These are phyloP conservation scores for Forsythia viridissima DNA, from an alignment of 257 asterid genomes.

Conservation along the genomic window DNA sequence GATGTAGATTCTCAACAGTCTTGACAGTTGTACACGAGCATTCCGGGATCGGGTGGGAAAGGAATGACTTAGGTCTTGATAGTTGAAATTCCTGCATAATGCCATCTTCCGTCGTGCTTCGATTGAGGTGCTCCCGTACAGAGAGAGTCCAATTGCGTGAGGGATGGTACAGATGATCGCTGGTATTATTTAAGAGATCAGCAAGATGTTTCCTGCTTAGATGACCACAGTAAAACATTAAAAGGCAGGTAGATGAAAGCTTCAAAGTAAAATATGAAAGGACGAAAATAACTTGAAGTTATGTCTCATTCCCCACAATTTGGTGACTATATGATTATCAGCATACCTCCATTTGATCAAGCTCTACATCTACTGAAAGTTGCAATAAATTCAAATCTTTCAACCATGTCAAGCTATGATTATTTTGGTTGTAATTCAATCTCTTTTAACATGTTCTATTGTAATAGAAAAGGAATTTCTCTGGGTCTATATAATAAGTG, in stretches of 20 bases:
- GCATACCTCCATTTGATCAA: too few species aligned
- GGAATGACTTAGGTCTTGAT: constrained; percentile 59
- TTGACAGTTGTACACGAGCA: constrained; percentile 66
- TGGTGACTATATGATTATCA: neutral
- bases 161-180: constrained; percentile 75
- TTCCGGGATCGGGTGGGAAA: constrained; percentile 89
- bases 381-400: neutral
- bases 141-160: constrained; percentile 80
- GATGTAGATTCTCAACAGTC: constrained; percentile 39
- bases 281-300: neutral
- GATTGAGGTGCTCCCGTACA: constrained; percentile 82
- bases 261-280: neutral
- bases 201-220: constrained; percentile 67
- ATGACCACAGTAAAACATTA: neutral
- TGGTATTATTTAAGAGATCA: constrained; percentile 64
- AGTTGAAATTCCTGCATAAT: constrained; percentile 41
- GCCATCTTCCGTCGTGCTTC: constrained; percentile 78
- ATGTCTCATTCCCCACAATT: neutral
- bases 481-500: too few species aligned
- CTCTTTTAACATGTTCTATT: too few species aligned
- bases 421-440: neutral
- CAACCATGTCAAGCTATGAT: neutral
- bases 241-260: neutral
- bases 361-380: too few species aligned
- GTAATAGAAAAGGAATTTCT: too few species aligned